Base-by-base conservation (phyloP, 1,139 yeast species). In the Suhomyces maxii region DNA sequence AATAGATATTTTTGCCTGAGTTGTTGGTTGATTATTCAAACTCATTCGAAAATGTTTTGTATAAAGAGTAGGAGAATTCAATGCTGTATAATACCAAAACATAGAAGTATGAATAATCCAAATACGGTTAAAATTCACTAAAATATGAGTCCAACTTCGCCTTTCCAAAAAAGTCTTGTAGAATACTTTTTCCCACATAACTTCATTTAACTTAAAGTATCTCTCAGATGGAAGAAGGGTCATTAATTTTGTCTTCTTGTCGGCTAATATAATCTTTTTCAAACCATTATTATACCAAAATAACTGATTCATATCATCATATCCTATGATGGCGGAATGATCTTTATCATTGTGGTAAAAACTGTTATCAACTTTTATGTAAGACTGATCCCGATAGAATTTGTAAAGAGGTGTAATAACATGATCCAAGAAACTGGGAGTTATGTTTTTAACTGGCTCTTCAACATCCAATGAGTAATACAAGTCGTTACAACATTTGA, bases 401-500 rank as follows among this genome's bases (percentile, higher is more conserved):
- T 63, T 58, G 55, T 78, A 79, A 11, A 79, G 43, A 0, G 84
- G 84, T 1, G 75, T 73, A 11, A 79, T 71, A 5, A 75, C 61
- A 18, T 65, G 55, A 40, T 71, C 65, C 37, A 78, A 60, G 52
- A 67, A 78, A 14, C 41, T 37, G 8, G 64, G 61, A 8, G 23
- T 18, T 1, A 49, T 50, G 34, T 54, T 56, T 11, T 50, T 46
- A 23, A 59, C 52, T 1, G 65, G 64, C 0, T 42, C 60, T 41
- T 65, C 71, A 7, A 63, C 58, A 43, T 72, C 71, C 36, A 75
- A 53, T 0, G 82, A 73, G 50, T 73, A 73, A 60, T 82, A 86
- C 54, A 78, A 78, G 58, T 89, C 96, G 45, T 79, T 76, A 37
- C 93, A 86, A 55, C 95, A 84, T 56, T 88, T 86, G 65, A 79